Base-by-base conservation (phyloP, 2,329 filamentous ascomycete genomes). In the Peltaster fructicola region DNA sequence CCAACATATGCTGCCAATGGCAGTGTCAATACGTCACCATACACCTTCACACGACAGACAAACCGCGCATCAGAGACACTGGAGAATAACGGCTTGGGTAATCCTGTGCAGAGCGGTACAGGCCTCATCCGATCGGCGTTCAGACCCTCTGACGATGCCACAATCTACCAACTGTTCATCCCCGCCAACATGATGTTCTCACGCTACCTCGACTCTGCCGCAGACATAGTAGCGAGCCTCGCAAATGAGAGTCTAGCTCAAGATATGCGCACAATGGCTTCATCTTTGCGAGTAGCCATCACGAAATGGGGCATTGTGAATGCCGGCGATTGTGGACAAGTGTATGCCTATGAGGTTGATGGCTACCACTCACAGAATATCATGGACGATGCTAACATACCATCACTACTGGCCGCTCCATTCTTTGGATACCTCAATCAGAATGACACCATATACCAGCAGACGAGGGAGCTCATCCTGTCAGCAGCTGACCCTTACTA, bases 321-420 rank as follows among this genome's bases (percentile, higher is more conserved):
- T 5, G 46, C 50, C 11, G 39, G 46, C 2, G 43, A 31, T 3
- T 44, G 43, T 19, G 53, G 53, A 22, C 45, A 47, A 14, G 43
- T 61, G 11, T 62, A 59, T 31, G 56, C 58, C 8, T 61, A 51
- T 31, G 58, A 62, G 34, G 47, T 61, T 14, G 58, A 62, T 31
- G 57, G 57, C 12, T 59, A 52, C 35, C 50, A 50, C 21, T 43
- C 42, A 8, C 44, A 47, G 26, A 72, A 65, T 34, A 56, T 73
- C 24, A 77, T 77, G 72, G 73, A 78, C 39, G 73, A 78, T 29
- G 71, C 73, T 15, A 78, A 78, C 34, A 68, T 78, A 23, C 73
- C 73, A 0, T 71, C 64, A 8, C 58, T 78, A 3, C 58, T 78
- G 19, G 65, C 67, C 2, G 61, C 71, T 13, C 71, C 73, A 1